Evolutionary conservation across 2,329 filamentous ascomycete genomes (phyloP).

Genomic region (Teratosphaeria nubilosa): DNA sequence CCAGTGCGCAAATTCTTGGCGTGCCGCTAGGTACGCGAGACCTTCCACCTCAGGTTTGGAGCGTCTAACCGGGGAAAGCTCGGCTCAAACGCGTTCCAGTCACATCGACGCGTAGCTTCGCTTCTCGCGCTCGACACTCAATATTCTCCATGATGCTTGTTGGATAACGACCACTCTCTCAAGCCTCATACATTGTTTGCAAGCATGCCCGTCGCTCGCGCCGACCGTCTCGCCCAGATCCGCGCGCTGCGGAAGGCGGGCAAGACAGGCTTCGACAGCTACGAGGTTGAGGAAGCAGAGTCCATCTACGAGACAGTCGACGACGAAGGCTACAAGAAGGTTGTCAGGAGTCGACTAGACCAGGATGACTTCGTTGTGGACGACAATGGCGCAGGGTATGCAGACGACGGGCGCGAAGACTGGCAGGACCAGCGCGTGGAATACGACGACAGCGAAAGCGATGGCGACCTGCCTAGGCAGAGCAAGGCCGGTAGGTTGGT

Average conservation of each 20-base stretch:
- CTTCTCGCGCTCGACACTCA: background rate
- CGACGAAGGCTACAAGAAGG: slow-evolving; percentile 93
- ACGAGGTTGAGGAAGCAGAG: slow-evolving; percentile 74
- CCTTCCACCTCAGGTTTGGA: background rate
- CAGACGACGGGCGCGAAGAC: slow-evolving; percentile 90
- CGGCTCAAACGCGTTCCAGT: background rate
- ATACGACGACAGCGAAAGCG: slow-evolving; percentile 64
- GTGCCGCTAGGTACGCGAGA: background rate
- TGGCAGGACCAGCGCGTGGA: slow-evolving; percentile 64
- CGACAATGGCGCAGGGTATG: slow-evolving; percentile 94
- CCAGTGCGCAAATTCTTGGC: background rate
- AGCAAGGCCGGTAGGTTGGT: slow-evolving; percentile 46
- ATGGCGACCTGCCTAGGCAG: slow-evolving; percentile 52
- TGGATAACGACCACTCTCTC: background rate
- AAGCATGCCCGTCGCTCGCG: slow-evolving; percentile 23
- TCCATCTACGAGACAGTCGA: slow-evolving; percentile 93
- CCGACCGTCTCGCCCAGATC: slow-evolving; percentile 56
- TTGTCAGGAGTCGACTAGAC: slow-evolving; percentile 78
- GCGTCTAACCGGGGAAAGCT: background rate
- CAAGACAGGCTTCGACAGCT: slow-evolving; percentile 81
- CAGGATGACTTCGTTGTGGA: slow-evolving; percentile 97
- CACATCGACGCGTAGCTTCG: background rate
- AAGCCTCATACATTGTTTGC: background rate
- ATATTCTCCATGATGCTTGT: background rate
- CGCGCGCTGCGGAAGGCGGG: slow-evolving; percentile 74